phyloP scores from a whole-genome alignment of 108 stramenopile genomes.

The Stephanodiscus minutulus region DNA sequence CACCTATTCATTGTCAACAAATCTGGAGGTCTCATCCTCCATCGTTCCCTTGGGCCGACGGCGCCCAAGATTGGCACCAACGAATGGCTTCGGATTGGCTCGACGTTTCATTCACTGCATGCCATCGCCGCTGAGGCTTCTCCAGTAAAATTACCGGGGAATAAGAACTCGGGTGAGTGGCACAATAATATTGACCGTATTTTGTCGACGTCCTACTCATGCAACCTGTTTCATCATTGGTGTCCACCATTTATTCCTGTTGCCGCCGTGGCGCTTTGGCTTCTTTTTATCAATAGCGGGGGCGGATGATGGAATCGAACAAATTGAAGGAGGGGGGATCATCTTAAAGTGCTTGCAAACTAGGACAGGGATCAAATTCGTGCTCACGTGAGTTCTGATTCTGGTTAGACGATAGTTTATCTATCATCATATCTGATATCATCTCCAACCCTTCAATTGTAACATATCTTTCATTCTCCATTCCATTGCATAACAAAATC shows the following conservation, averaged over 20 bases:
- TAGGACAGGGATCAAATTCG: constrained; percentile 87
- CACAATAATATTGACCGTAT: neutral
- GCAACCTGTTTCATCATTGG: neutral
- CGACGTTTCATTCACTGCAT: constrained; percentile 84
- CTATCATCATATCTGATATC: neutral
- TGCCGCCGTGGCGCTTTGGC: neutral
- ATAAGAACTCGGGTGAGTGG: constrained; percentile 69
- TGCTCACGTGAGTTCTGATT: constrained; percentile 69
- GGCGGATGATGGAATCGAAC: constrained; percentile 87
- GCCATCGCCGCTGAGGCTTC: constrained; percentile 86
- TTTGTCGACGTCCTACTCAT: neutral
- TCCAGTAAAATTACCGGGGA: constrained; percentile 63
- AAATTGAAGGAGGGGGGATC: constrained; percentile 76
- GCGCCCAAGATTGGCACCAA: constrained; percentile 85
- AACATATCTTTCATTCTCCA: neutral
- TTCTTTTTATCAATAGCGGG: constrained; percentile 29
- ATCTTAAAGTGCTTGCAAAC: constrained; percentile 77
- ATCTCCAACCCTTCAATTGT: neutral
- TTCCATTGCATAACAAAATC: neutral
- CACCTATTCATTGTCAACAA: constrained; percentile 90
- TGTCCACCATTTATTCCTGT: neutral
- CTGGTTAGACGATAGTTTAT: neutral
- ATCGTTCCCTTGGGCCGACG: constrained; percentile 67
- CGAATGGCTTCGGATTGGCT: constrained; percentile 89
- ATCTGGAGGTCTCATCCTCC: constrained; percentile 86